Percentiles rank a stretch among this genome's conserved stretches.
Conservation (phyloP, 805 yeast genomes). For the Zygosaccharomyces gambellarensis region DNA sequence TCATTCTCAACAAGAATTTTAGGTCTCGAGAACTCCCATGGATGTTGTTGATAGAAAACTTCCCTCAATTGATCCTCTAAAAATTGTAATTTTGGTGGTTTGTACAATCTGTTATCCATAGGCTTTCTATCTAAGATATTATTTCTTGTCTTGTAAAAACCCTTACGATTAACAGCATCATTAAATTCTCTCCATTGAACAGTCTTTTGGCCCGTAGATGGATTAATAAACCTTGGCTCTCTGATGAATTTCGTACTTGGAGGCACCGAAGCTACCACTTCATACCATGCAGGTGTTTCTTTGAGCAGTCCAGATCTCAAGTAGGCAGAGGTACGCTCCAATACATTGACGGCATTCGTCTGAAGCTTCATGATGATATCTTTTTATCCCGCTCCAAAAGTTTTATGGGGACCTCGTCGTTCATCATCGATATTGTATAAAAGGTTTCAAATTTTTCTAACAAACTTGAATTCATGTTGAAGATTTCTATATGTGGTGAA, state of each 20-base stretch:
- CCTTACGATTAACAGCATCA: constrained; percentile 13
- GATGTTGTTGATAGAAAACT: constrained; percentile 86
- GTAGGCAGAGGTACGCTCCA: constrained; percentile 76
- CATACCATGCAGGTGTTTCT: constrained; percentile 83
- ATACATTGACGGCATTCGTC: constrained; percentile 67
- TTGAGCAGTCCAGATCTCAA: constrained; percentile 64
- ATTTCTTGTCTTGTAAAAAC: constrained; percentile 36
- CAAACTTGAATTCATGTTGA: background rate
- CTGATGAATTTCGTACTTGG: constrained; percentile 57
- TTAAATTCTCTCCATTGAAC: constrained; percentile 17
- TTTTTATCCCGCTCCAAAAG: background rate
- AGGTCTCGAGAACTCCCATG: constrained; percentile 96
- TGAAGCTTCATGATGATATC: constrained; percentile 56
- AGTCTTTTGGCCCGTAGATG: constrained; percentile 20
- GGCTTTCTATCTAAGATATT: constrained; percentile 19
- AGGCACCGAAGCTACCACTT: constrained; percentile 76
- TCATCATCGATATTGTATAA: background rate
- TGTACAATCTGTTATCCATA: constrained; percentile 20
- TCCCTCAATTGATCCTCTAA: constrained; percentile 74
- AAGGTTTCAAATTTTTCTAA: constrained; percentile 4
- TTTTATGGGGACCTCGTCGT: background rate
- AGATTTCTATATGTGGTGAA: constrained; percentile 1
- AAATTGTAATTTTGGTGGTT: constrained; percentile 31
- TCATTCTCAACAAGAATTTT: constrained; percentile 73
- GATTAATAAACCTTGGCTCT: constrained; percentile 27